Percentiles rank a stretch among this genome's conserved stretches.
phyloP scores from a whole-genome alignment of 2,329 filamentous ascomycete genomes.

The Paramyrothecium roridum region DNA sequence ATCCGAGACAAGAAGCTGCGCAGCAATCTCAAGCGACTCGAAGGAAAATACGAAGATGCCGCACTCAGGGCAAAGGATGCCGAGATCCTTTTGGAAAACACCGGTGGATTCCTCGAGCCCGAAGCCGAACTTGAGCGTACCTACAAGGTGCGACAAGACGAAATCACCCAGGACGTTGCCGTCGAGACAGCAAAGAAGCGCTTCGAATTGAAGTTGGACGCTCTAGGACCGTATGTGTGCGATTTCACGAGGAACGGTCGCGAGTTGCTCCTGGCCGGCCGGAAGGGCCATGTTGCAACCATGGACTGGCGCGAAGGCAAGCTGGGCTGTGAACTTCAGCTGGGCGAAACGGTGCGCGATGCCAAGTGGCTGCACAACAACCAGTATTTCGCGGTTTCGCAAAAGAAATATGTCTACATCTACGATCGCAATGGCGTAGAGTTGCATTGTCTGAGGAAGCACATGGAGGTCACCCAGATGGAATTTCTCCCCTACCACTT shows the following conservation, averaged over 20 bases:
- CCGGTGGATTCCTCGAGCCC: constrained; percentile 79
- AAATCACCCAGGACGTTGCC: constrained; percentile 71
- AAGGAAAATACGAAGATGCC: constrained; percentile 79
- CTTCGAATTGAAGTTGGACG: constrained; percentile 81
- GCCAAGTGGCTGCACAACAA: constrained; percentile 92
- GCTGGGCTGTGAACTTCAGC: constrained; percentile 84
- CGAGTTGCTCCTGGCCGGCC: constrained; percentile 78
- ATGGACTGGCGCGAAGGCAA: constrained; percentile 96
- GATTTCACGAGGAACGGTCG: constrained; percentile 90
- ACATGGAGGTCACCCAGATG: constrained; percentile 87
- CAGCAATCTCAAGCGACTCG: constrained; percentile 72
- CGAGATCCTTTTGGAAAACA: constrained; percentile 89
- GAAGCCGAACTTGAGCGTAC: constrained; percentile 88
- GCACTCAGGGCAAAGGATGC: constrained; percentile 86
- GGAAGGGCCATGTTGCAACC: constrained; percentile 91
- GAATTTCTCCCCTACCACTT: constrained; percentile 97
- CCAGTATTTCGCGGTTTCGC: constrained; percentile 89
- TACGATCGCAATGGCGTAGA: constrained; percentile 91
- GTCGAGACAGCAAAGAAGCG: constrained; percentile 87
- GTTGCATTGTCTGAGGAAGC: constrained; percentile 85
- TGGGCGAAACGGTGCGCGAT: constrained; percentile 87
- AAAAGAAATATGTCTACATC: constrained; percentile 96
- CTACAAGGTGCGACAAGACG: constrained; percentile 87
- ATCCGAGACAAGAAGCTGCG: constrained; percentile 90
- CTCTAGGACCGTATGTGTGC: constrained; percentile 80